Evolutionary conservation across 768 basidiomycete species (phyloP).

Genomic region (Lactarius tabidus): DNA sequence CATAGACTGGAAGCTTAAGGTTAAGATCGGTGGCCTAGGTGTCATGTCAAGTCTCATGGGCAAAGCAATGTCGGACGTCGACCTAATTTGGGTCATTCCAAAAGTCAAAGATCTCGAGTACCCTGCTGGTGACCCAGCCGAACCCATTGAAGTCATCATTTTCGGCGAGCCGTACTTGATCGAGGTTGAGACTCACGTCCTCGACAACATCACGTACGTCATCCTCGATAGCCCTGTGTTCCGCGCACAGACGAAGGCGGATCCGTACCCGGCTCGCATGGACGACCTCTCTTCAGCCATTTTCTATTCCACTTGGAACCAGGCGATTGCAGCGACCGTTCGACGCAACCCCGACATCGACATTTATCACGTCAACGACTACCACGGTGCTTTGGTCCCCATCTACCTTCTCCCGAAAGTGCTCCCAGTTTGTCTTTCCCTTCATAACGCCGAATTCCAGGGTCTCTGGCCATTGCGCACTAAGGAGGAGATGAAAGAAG

Average conservation of each 20-base stretch:
- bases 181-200: conserved; percentile 87
- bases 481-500: conserved; percentile 98
- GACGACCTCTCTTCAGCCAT: conserved; percentile 95
- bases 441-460: conserved; percentile 98
- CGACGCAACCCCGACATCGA: conserved; percentile 83
- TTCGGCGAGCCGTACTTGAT: conserved; percentile 95
- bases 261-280: conserved; percentile 96
- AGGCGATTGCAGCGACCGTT: conserved; percentile 90
- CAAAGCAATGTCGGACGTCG: conserved; percentile 96
- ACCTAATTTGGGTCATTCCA: conserved; percentile 89
- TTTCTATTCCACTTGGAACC: conserved; percentile 98
- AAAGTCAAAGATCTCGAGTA: conserved; percentile 96
- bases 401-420: conserved; percentile 92
- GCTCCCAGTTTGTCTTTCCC: conserved; percentile 82
- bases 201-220: conserved; percentile 95
- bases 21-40: conserved; percentile 96
- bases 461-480: conserved; percentile 95
- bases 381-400: conserved; percentile 88
- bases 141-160: conserved; percentile 94
- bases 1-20: conserved; percentile 95
- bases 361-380: conserved; percentile 94
- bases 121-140: conserved; percentile 84
- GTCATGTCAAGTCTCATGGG: conserved; percentile 99
- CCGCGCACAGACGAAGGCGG: conserved; percentile 93
- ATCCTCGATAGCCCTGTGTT: conserved; percentile 94